A percentile compares a stretch with the other conserved stretches of the same genome.
Conservation (phyloP, 2,329 filamentous ascomycete species). For the Calonectria pauciramosa region DNA sequence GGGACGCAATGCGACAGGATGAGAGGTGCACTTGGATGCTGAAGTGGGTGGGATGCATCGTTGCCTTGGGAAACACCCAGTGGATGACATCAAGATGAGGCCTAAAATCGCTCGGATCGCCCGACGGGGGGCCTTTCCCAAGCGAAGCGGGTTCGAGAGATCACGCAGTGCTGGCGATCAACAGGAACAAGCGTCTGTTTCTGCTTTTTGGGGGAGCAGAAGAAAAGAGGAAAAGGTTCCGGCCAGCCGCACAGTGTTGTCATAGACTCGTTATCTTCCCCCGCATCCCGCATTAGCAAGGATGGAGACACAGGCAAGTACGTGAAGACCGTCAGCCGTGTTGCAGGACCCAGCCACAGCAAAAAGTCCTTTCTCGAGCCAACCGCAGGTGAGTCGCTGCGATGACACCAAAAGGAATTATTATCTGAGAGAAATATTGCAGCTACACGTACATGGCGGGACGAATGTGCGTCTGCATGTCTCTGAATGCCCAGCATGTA, state of each 20-base stretch:
- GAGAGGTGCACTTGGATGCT: not conserved
- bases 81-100: conserved; percentile 16
- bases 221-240: not conserved
- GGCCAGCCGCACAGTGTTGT: conserved; percentile 4
- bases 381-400: not conserved
- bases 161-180: not conserved
- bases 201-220: not conserved
- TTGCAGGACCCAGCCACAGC: not conserved
- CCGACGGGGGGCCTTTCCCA: not conserved
- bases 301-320: not conserved
- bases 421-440: conserved; percentile 7
- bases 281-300: conserved; percentile 7
- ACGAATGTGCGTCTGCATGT: conserved; percentile 2
- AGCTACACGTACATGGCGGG: not conserved
- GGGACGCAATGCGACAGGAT: not conserved
- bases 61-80: conserved; percentile 3
- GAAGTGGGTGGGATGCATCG: not conserved
- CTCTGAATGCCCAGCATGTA: not conserved
- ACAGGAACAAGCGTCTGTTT: not conserved
- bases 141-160: not conserved
- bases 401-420: not conserved
- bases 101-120: not conserved
- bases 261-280: conserved; percentile 6
- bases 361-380: not conserved
- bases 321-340: not conserved